Evolutionary conservation across 352 stramenopile genomes (phyloP), one percentile per base, ranked within the genome.

Genomic region (Phytophthora idaei): DNA sequence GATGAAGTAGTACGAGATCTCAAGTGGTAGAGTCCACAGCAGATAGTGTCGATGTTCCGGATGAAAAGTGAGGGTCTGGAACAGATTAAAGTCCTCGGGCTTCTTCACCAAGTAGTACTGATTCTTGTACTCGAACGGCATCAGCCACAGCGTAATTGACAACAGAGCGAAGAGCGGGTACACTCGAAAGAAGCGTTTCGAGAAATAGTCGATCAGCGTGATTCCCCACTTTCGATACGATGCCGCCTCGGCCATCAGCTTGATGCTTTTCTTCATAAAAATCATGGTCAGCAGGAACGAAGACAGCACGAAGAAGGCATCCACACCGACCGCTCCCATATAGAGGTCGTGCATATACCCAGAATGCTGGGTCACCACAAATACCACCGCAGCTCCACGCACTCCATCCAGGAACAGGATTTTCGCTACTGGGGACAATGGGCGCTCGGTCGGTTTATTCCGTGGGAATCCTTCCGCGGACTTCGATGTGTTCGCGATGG

Each of bases 201-300:
- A 45, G 32, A 53, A 53, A 5, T 44, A 56, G 31, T 45, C 51
- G 25, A 31, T 10, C 36, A 57, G 5, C 10, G 51, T 39, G 21
- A 21, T 29, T 1, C 25, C 27, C 52, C 52, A 60, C 17, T 50
- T 51, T 7, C 52, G 27, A n/a, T 60, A 60, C 3, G 37, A 50
- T 2, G 52, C 52, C 11, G 8, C 27, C 37, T 60, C 37, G 5
- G 52, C 52, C 2, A 49, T 27, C 37, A 60, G 9, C 39, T 60
- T 64, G 57, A 56, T 64, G 46, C 57, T 64, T 21, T 64, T 64
- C 46, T 64, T 64, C 57, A 64, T 64, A n/a, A 64, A 64, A 39
- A 64, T 50, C 57, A 56, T 57, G 15, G 57, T 64, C 46, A 64
- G 12, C 34, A 64, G 34, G n/a, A 56, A 64, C 9, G 57, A 64